A percentile compares a stretch with the other conserved stretches of the same genome.
These are phyloP conservation scores for Camellia lanceoleosa DNA, from an alignment of 148 eudicot species.

Conservation along the genomic window DNA sequence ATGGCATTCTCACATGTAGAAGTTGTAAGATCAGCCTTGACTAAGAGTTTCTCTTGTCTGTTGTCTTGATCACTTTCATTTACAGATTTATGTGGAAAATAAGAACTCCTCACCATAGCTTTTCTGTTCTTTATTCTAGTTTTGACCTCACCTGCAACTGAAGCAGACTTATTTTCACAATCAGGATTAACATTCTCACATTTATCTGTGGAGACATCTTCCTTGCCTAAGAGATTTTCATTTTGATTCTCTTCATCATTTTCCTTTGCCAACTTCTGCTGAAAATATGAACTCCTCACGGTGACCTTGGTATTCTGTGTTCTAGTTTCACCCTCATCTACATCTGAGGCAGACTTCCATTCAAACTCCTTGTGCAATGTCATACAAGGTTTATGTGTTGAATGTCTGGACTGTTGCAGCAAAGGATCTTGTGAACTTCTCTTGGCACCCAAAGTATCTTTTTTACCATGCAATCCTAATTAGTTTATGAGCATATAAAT, in stretches of 20 bases:
- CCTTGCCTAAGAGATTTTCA: constrained; percentile 15
- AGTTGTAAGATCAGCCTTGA: constrained; percentile 14
- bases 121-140: constrained; percentile 19
- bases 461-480: constrained; percentile 22
- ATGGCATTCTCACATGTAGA: constrained; percentile 21
- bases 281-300: constrained; percentile 63
- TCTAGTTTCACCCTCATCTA: constrained; percentile 28
- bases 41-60: constrained; percentile 16
- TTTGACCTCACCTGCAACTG: constrained; percentile 15
- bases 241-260: constrained; percentile 25
- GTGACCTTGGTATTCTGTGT: constrained; percentile 21
- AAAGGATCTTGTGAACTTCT: constrained; percentile 33
- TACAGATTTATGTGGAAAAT: constrained; percentile 45
- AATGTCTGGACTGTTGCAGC: constrained; percentile 33
- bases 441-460: constrained; percentile 15
- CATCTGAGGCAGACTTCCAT: constrained; percentile 21
- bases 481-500: not conserved
- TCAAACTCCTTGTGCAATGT: constrained; percentile 40
- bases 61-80: constrained; percentile 26
- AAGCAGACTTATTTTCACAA: constrained; percentile 13
- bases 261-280: constrained; percentile 32
- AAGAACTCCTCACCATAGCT: constrained; percentile 48
- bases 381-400: constrained; percentile 54
- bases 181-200: constrained; percentile 3
- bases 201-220: constrained; percentile 11